Conservation (phyloP, 1,284 basidiomycete genomes). For the Retiboletus flavoniger region DNA sequence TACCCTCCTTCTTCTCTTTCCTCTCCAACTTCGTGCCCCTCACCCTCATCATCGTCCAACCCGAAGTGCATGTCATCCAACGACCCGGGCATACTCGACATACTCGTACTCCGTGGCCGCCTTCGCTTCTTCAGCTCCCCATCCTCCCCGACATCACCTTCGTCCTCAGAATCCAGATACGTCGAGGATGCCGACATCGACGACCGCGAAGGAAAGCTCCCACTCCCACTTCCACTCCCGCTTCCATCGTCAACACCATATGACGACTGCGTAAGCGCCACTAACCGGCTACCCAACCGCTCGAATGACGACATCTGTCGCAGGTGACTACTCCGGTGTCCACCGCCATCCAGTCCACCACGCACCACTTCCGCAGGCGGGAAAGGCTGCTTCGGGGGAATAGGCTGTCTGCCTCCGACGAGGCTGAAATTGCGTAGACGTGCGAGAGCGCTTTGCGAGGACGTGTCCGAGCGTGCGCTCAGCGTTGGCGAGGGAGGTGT, state of each 20-base stretch:
- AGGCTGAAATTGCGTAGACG: slow-evolving; percentile 82
- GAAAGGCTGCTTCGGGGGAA: slow-evolving; percentile 33
- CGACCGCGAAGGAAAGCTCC: slow-evolving; percentile 52
- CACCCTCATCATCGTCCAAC: slow-evolving; percentile 46
- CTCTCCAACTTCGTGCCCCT: slow-evolving; percentile 33
- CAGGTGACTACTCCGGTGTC: slow-evolving; percentile 40
- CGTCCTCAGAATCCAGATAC: slow-evolving; percentile 58
- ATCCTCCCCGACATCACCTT: slow-evolving; percentile 42
- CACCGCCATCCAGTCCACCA: slow-evolving; percentile 16
- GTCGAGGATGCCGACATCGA: slow-evolving; percentile 47
- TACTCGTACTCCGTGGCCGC: slow-evolving; percentile 53
- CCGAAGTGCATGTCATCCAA: slow-evolving; percentile 57
- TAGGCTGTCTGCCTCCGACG: slow-evolving; percentile 50
- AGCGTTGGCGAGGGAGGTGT: slow-evolving; percentile 88
- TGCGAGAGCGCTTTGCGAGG: slow-evolving; percentile 69
- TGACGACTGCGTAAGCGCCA: slow-evolving; percentile 42
- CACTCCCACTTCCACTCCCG: slow-evolving; percentile 32
- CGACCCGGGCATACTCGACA: slow-evolving; percentile 83
- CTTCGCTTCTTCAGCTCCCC: slow-evolving; percentile 40
- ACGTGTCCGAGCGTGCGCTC: slow-evolving; percentile 86
- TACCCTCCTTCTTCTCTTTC: slow-evolving; percentile 32
- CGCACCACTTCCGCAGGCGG: slow-evolving; percentile 31
- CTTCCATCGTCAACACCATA: slow-evolving; percentile 29
- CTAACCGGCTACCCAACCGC: slow-evolving; percentile 58
- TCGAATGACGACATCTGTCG: slow-evolving; percentile 74